Evolutionary conservation across 371 early-diverging fungal genomes (phyloP).

Genomic region (Coemansia sp.): DNA sequence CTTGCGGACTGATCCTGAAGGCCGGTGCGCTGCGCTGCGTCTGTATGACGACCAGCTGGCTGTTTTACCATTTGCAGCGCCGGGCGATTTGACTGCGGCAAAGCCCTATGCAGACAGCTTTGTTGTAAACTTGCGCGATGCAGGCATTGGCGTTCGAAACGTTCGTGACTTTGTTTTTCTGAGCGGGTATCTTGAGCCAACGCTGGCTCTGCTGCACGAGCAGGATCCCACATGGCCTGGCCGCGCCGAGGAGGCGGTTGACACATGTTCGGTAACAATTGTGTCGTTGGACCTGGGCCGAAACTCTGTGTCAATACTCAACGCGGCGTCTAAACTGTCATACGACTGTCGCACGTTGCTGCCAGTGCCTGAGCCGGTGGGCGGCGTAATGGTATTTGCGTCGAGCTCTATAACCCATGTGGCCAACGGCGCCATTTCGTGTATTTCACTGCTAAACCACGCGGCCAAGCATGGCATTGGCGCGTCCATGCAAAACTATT

Average conservation of each 20-base stretch:
- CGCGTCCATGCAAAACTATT: constrained; percentile 25
- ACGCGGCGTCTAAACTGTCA: constrained; percentile 74
- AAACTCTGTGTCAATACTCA: constrained; percentile 76
- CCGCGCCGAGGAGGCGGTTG: constrained; percentile 68
- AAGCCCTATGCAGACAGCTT: constrained; percentile 77
- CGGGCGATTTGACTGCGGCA: constrained; percentile 44
- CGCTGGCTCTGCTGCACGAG: constrained; percentile 90
- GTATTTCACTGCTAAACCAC: constrained; percentile 32
- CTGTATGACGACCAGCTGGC: constrained; percentile 88
- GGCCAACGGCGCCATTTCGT: constrained; percentile 70
- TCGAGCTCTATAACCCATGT: constrained; percentile 82
- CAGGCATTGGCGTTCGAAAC: constrained; percentile 71
- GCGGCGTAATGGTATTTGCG: constrained; percentile 80
- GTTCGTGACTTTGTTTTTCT: constrained; percentile 89
- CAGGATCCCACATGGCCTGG: constrained; percentile 83
- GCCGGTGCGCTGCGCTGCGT: constrained; percentile 80
- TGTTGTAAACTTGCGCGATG: constrained; percentile 70
- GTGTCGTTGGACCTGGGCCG: constrained; percentile 81
- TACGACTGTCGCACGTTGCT: constrained; percentile 73
- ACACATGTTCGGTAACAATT: constrained; percentile 78
- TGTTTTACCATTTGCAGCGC: constrained; percentile 74
- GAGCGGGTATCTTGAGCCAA: constrained; percentile 88
- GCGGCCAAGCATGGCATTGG: constrained; percentile 31
- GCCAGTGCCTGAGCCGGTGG: constrained; percentile 80
- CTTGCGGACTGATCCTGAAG: constrained; percentile 74